Conservation (phyloP, 2,329 filamentous ascomycete species). For the Neofusicoccum kwambonambiense region DNA sequence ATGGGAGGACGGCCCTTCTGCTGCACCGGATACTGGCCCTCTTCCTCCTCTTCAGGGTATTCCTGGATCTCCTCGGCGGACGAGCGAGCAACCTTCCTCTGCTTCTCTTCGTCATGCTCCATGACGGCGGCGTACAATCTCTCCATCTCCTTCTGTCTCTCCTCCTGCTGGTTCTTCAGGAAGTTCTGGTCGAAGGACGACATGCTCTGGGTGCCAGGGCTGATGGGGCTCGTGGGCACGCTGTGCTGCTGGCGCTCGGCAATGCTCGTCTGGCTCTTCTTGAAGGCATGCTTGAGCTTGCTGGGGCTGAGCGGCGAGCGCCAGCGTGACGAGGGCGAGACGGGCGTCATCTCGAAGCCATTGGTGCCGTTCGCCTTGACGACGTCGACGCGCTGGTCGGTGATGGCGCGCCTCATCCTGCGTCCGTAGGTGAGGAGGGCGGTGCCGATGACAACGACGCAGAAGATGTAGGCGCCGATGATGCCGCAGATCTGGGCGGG, state of each 20-base stretch:
- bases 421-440: constrained; percentile 50
- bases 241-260: constrained; percentile 26
- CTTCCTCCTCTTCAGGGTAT: constrained; percentile 10
- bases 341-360: constrained; percentile 35
- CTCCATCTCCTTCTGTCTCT: constrained; percentile 80
- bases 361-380: constrained; percentile 44
- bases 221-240: constrained; percentile 32
- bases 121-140: constrained; percentile 89
- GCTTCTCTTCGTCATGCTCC: constrained; percentile 70
- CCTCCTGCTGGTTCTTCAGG: constrained; percentile 69
- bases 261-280: constrained; percentile 25
- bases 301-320: constrained; percentile 28
- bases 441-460: constrained; percentile 70
- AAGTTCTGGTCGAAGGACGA: constrained; percentile 74
- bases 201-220: constrained; percentile 56
- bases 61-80: constrained; percentile 23
- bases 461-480: constrained; percentile 77
- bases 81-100: constrained; percentile 29
- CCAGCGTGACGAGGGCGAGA: constrained; percentile 28
- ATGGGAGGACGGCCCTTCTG: constrained; percentile 9
- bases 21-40: constrained; percentile 22
- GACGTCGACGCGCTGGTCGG: constrained; percentile 54
- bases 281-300: constrained; percentile 25
- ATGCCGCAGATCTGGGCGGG: constrained; percentile 83
- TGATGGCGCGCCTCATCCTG: constrained; percentile 43